Base-by-base conservation (phyloP, 768 basidiomycete genomes). In the Lactarius indigo region DNA sequence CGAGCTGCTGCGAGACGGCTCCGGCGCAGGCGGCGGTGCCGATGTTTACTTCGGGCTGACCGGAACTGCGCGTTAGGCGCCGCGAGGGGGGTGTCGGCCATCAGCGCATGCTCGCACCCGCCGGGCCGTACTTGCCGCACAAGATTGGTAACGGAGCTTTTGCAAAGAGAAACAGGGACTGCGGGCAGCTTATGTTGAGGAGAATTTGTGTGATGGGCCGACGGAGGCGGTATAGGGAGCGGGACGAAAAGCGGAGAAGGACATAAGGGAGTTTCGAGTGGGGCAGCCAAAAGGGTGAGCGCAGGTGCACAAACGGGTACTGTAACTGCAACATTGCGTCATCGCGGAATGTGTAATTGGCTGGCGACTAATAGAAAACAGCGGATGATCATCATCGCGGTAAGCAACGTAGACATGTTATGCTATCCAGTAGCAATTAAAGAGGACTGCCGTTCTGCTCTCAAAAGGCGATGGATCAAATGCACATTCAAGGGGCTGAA, bases 1-100 rank as follows among this genome's bases (percentile, higher is more conserved):
- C 92, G 86, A 98, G 86, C 55, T 96, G 90, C 74, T 98, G 96
- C 1, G 94, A 93, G 5, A 95, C 96, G 35, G n/a, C n/a, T n/a
- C 96, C 96, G 12, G 90, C 94, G 2, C 96, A 96, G 17, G 96
- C 94, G 74, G 98, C 96, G 68, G 93, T 88, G 61, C 95, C 96
- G 35, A 98, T 83, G 74, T 91, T 95, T 76, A 99, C 94, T 76
- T 98, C 96, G n/a, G 96, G 96, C 75, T 97, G 96, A 18, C 94
- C 94, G n/a, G 71, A 99, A 97, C 72, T 87, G 87, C 20, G 96
- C 96, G 13, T 85, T 92, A 2, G 93, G 90, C 6, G 94, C 90
- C n/a, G 89, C 93, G 58, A 97, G 86, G 73, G 97, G 89, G 76
- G 98, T 94, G 79, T 98, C 96, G 76, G 93, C 92, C 87, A 94